Base-by-base conservation (phyloP, 768 basidiomycete genomes). In the Mrakia frigida region DNA sequence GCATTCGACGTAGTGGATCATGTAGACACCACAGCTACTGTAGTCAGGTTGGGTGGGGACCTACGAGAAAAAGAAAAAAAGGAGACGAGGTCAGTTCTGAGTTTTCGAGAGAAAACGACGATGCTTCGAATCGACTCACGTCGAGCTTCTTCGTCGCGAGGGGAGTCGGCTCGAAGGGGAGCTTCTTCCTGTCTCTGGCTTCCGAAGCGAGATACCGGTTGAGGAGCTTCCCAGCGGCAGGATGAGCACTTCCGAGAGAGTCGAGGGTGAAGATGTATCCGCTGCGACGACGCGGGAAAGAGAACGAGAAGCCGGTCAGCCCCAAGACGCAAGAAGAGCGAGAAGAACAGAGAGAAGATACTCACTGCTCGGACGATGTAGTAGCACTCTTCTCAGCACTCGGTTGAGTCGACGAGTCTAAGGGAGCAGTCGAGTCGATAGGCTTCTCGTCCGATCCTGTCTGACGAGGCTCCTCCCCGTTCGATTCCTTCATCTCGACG, bases 21-120 rank as follows among this genome's bases (percentile, higher is more conserved):
- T 86, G 82, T 92, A 99, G 39, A 97, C 82, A 9, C 97, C 97
- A 79, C 97, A 99, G 82, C 98, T 95, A 81, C 90, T 92, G 79
- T 86, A 92, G 81, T 98, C 98, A 23, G 89, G 88, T 81, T 99
- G 97, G 33, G 86, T 85, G 5, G 96, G 96, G 5, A 94, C 92
- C 93, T 96, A 52, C 0, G 56, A 56, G 56, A 50, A 39, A 18
- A 46, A 39, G 1, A 11, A 46, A 74, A 13, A 5, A n/a, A 33
- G 43, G 28, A 35, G 10, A 28, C 3, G 16, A n/a, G 56, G 28
- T 56, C 67, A 52, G 41, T 16, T 65, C n/a, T 13, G 56, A 13
- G n/a, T 28, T 9, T 39, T 21, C 31, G 16, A 28, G 52, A 25
- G 39, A 75, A 31, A 41, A 23, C 28, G n/a, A 46, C 43, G 50